Evolutionary conservation across 106 monocot species (phyloP), one percentile per base, ranked within the genome.

Genomic region (Dioscorea dumetorum): DNA sequence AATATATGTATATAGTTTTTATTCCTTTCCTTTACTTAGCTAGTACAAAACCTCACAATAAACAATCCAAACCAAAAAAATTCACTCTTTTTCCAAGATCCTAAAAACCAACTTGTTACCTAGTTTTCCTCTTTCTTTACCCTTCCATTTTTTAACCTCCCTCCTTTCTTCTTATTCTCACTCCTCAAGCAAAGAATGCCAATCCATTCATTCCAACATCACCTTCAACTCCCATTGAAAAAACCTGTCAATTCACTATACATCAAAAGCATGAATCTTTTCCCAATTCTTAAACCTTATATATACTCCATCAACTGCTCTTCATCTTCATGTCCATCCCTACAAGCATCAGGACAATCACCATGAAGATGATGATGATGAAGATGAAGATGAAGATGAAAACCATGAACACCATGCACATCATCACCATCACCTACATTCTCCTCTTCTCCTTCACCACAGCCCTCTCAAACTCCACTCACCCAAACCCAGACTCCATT

Each of bases 401-500:
- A 1, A 28, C 61, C 19, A 19, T 21, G 33, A 10, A 4, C 15
- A 34, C 50, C 61, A 50, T 35, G 49, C 1, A 48, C 32, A 8
- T 31, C 28, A 12, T 24, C 50, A 16, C 6, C 56, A 48, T 48
- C 56, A 12, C 68, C 63, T 52, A 53, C 72, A 72, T 63, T 63
- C 34, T 73, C 64, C 61, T 41, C 63, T 58, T 73, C 57, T 28
- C 73, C 52, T 19, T 31, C 50, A 15, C 73, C 49, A n/a, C 31
- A 24, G 50, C 31, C 49, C 24, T 49, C 67, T 13, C 22, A 19
- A 75, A 75, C 75, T 68, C 68, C 51, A 48, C 73, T 23, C 23
- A 23, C 58, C 67, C 67, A 1, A 20, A 75, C 68, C 75, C 75
- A 4, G 75, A 75, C 1, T 13, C 16, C 68, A 57, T 75, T 50